Evolutionary conservation across 2,329 filamentous ascomycete species (phyloP), one percentile per base, ranked within the genome.

Genomic region (Calonectria hongkongensis): DNA sequence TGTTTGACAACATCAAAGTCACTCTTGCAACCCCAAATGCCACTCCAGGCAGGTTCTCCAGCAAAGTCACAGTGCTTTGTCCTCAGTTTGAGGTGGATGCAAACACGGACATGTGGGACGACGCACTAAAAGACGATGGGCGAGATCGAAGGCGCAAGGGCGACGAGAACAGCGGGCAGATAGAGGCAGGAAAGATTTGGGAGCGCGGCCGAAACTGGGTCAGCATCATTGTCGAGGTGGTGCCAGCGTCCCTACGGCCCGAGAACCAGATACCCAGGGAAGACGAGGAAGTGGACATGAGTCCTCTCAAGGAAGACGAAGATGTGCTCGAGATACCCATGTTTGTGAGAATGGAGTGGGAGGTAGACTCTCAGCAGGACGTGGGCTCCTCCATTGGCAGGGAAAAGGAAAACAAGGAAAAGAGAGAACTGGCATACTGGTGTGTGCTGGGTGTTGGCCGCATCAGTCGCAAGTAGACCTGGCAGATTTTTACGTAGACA

Each of bases 101-200:
- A 71, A 98, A 98, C 83, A 97, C 95, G n/a, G 90, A 92, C 77
- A 90, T 91, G 83, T 97, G 84, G 94, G 96, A 98, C 79, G 97
- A 98, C 81, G 96, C 96, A 0, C 88, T 98, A 13, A 92, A 92
- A 81, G 91, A 89, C 74, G 84, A 87, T 36, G 81, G 77, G 30
- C 74, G 69, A 72, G 83, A 84, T 81, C 82, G 82, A 82, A 83
- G 81, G 76, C 81, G 80, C 81, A 85, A 79, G 78, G 82, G 82
- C 79, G 86, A 85, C 79, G 86, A 83, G 72, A 78, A 85, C 79
- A 81, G 81, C 75, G 79, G 86, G 64, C 89, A 91, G 62, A 91
- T 94, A 18, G 95, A 98, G 83, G 94, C 94, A 0, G 97, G 96
- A 66, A 98, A 98, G 85, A 92, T 98, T n/a, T 99, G 95, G 94